Percentiles rank a stretch among this genome's conserved stretches.
Evolutionary conservation across 2,329 filamentous ascomycete species (phyloP).

Genomic region (Penicillium sp.): DNA sequence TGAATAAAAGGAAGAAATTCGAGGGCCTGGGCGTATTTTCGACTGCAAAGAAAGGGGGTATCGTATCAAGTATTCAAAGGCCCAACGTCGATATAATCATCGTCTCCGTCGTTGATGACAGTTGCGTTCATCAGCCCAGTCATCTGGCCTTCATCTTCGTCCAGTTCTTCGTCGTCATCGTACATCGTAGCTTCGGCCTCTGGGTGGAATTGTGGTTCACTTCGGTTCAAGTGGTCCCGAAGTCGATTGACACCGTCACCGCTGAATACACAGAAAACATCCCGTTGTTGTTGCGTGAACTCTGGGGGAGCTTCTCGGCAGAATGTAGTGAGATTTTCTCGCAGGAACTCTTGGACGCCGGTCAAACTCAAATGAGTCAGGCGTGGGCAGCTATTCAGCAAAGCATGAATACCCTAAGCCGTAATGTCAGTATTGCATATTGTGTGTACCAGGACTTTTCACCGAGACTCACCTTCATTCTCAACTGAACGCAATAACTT

Average conservation of each 20-base stretch:
- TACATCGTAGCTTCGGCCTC: conserved; percentile 45
- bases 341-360: conserved; percentile 85
- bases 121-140: conserved; percentile 45
- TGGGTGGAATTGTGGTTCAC: conserved; percentile 34
- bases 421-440: conserved; percentile 1
- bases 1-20: conserved; percentile 10
- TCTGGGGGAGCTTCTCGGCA: conserved; percentile 85
- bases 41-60: conserved; percentile 30
- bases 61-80: conserved; percentile 37
- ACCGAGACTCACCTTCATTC: conserved; percentile 64
- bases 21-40: conserved; percentile 12
- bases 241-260: conserved; percentile 77
- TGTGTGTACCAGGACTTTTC: background rate
- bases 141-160: conserved; percentile 45
- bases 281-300: conserved; percentile 91
- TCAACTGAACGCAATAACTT: conserved; percentile 88
- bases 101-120: conserved; percentile 44
- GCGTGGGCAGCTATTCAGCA: conserved; percentile 87
- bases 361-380: conserved; percentile 94
- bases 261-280: conserved; percentile 97
- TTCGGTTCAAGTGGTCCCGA: conserved; percentile 70
- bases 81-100: conserved; percentile 42
- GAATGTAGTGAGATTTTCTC: conserved; percentile 78
- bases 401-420: conserved; percentile 75
- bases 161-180: conserved; percentile 46